These are phyloP conservation scores for Pleomassaria siparia DNA, from an alignment of 2,329 filamentous ascomycete genomes.

Conservation along the genomic window DNA sequence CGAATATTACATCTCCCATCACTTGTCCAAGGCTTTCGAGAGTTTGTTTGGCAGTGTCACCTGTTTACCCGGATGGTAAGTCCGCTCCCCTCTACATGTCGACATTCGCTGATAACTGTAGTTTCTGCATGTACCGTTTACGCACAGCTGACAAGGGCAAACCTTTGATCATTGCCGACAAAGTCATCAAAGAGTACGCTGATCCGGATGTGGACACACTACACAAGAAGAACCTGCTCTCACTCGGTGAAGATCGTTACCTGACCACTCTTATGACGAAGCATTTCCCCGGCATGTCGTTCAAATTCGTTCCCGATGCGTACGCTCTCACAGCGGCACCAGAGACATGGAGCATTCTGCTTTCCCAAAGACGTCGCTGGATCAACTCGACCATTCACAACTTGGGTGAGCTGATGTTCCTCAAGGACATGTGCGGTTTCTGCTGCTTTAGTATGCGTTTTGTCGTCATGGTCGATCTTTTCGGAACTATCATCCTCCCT, in stretches of 20 bases:
- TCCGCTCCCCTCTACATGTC: slow-evolving; percentile 25
- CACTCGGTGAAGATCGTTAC: slow-evolving; percentile 95
- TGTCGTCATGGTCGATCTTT: slow-evolving; percentile 90
- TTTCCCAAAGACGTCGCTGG: slow-evolving; percentile 98
- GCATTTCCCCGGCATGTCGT: slow-evolving; percentile 92
- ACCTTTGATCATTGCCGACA: slow-evolving; percentile 89
- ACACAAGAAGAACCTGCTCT: slow-evolving; percentile 90
- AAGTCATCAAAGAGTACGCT: slow-evolving; percentile 83
- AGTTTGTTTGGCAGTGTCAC: slow-evolving; percentile 97
- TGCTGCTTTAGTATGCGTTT: slow-evolving; percentile 99
- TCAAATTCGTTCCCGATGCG: slow-evolving; percentile 93
- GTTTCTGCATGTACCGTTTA: slow-evolving; percentile 98
- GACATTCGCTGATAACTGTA: slow-evolving; percentile 44
- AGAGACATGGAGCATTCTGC: slow-evolving; percentile 87
- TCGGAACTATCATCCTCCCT: slow-evolving; percentile 88
- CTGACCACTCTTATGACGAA: slow-evolving; percentile 98
- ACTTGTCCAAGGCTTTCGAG: slow-evolving; percentile 95
- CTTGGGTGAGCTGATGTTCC: slow-evolving; percentile 81
- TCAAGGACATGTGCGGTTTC: slow-evolving; percentile 96
- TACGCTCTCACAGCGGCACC: slow-evolving; percentile 93
- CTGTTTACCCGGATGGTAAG: slow-evolving; percentile 97
- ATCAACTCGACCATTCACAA: slow-evolving; percentile 99
- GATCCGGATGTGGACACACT: slow-evolving; percentile 90
- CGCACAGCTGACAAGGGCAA: slow-evolving; percentile 92
- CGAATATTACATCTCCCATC: slow-evolving; percentile 98